These are phyloP conservation scores for Hemisphaericaspora lyxosophila DNA, from an alignment of 1,139 yeast genomes.

Conservation along the genomic window DNA sequence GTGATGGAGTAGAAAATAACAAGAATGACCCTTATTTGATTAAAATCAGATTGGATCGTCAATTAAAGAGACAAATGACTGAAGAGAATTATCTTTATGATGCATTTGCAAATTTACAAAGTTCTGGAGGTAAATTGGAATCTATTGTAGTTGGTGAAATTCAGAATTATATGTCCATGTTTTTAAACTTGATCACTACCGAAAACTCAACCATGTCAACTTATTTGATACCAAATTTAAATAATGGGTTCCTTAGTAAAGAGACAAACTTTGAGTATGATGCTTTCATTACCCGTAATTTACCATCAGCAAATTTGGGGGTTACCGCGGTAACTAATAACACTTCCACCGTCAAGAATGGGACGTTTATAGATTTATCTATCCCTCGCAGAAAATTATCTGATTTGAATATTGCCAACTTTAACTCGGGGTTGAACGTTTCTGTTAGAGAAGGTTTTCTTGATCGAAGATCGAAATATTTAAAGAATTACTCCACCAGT, in stretches of 20 bases:
- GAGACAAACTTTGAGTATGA: slow-evolving; percentile 90
- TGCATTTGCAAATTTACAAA: slow-evolving; percentile 83
- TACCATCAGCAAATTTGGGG: slow-evolving; percentile 37
- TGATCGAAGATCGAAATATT: slow-evolving; percentile 86
- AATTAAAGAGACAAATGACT: slow-evolving; percentile 68
- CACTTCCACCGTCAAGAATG: slow-evolving; percentile 28
- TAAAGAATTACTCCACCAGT: slow-evolving; percentile 85
- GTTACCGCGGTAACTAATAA: slow-evolving; percentile 30
- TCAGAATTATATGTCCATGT: slow-evolving; percentile 74
- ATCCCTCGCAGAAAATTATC: slow-evolving; percentile 66
- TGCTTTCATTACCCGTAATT: slow-evolving; percentile 69
- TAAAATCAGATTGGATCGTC: slow-evolving; percentile 70
- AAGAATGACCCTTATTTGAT: slow-evolving; percentile 81
- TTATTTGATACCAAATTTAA: slow-evolving; percentile 63
- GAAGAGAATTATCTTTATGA: slow-evolving; percentile 88
- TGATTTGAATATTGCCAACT: slow-evolving; percentile 66
- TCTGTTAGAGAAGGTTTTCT: slow-evolving; percentile 78
- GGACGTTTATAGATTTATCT: slow-evolving; percentile 73
- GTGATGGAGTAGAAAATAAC: slow-evolving; percentile 33
- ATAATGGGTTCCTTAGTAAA: slow-evolving; percentile 71
- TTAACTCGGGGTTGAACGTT: slow-evolving; percentile 65
- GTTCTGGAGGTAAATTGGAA: slow-evolving; percentile 86
- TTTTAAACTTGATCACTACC: slow-evolving; percentile 64
- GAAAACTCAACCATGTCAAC: slow-evolving; percentile 71
- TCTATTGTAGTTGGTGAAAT: slow-evolving; percentile 83